phyloP scores from a whole-genome alignment of 78 protist genomes.

The Dictyostelium discoideum region DNA sequence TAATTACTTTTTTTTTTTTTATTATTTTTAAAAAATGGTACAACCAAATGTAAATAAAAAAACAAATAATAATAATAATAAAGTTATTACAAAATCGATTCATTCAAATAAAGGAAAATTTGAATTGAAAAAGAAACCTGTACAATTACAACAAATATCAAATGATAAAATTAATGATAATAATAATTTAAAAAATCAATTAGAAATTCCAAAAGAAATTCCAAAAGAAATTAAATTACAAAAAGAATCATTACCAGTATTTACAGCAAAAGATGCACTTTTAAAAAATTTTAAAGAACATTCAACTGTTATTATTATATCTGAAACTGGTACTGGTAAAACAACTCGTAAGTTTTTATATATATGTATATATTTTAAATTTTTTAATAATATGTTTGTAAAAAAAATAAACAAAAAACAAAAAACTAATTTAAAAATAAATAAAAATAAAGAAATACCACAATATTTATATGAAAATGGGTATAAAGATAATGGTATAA shows the following conservation, averaged over 20 bases:
- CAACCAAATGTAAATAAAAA: slow-evolving; percentile 22
- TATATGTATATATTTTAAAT: too few relatives aligned
- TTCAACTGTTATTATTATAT: slow-evolving; percentile 62
- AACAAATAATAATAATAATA: neutral
- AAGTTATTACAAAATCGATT: neutral
- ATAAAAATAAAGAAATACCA: slow-evolving; percentile 35
- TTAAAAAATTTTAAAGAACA: slow-evolving; percentile 55
- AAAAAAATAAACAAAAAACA: too few relatives aligned
- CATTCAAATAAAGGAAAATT: slow-evolving; percentile 3
- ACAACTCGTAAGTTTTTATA: slow-evolving; percentile 48
- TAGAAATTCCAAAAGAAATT: neutral
- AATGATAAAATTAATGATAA: neutral
- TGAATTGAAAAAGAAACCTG: neutral
- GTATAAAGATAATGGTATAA: slow-evolving; percentile 25
- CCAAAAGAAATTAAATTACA: slow-evolving; percentile 44
- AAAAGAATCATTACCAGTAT: slow-evolving; percentile 65
- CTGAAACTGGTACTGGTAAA: slow-evolving; percentile 85
- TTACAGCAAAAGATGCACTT: slow-evolving; percentile 54
- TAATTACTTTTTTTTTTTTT: neutral
- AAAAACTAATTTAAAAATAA: too few relatives aligned
- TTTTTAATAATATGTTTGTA: too few relatives aligned
- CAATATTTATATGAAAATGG: slow-evolving; percentile 71
- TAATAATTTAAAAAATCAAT: neutral
- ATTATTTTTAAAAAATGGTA: neutral
- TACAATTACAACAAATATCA: neutral